A percentile compares a stretch with the other conserved stretches of the same genome.
These are phyloP conservation scores for Russula olivacea DNA, from an alignment of 768 basidiomycete genomes.

Conservation along the genomic window DNA sequence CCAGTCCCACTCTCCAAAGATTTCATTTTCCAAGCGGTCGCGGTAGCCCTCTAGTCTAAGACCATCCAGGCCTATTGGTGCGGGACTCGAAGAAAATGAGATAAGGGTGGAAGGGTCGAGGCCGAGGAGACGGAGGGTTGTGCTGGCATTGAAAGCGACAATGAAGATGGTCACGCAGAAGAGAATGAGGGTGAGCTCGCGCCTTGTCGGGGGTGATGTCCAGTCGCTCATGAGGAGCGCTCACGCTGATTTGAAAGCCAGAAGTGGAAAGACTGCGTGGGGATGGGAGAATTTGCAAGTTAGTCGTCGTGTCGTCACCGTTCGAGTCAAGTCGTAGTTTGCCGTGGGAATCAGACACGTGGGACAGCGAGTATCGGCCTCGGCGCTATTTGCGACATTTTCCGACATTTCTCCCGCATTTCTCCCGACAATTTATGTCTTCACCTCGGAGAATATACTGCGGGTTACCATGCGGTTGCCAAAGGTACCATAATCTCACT, in stretches of 20 bases:
- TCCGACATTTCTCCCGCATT: no score
- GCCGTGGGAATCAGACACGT: background rate
- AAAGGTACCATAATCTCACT: no score
- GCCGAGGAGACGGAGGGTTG: constrained; percentile 47
- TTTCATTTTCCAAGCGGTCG: constrained; percentile 52
- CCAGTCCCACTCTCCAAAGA: constrained; percentile 69
- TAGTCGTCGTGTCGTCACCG: background rate
- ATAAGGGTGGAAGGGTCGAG: constrained; percentile 23
- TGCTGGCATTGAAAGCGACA: constrained; percentile 69
- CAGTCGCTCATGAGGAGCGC: constrained; percentile 35
- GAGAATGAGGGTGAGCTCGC: constrained; percentile 66
- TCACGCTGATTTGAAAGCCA: background rate
- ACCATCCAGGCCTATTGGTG: constrained; percentile 42
- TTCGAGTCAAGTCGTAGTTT: background rate
- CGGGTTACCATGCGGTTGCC: no score
- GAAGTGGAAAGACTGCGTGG: background rate
- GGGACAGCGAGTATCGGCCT: background rate
- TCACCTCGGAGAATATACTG: no score
- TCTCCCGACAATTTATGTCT: no score
- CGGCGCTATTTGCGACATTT: no score
- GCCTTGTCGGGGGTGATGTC: constrained; percentile 60
- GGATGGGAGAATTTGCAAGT: background rate
- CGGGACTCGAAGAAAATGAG: background rate
- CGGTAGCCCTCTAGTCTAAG: constrained; percentile 47
- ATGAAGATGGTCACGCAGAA: constrained; percentile 61